A percentile compares a stretch with the other conserved stretches of the same genome.
Conservation (phyloP, 768 basidiomycete species). For the Boletus sp. region DNA sequence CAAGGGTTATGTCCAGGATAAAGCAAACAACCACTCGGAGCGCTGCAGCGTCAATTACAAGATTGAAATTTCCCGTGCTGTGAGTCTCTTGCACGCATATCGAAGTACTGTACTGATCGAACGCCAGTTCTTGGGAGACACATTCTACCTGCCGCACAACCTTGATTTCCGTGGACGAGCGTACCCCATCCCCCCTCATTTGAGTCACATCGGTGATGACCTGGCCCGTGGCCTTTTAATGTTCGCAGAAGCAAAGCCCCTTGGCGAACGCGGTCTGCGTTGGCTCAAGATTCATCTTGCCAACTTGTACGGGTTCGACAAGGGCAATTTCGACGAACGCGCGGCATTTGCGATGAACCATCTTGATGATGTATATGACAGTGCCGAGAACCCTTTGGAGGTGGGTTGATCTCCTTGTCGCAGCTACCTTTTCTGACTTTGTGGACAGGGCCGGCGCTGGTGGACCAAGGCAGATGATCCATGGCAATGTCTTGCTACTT, state of each 20-base stretch:
- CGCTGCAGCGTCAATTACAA: constrained; percentile 94
- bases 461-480: constrained; percentile 93
- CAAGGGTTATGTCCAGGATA: constrained; percentile 51
- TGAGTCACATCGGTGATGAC: constrained; percentile 95
- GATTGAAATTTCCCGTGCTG: constrained; percentile 91
- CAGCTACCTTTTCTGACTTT: constrained; percentile 1
- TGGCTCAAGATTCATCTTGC: constrained; percentile 97
- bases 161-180: constrained; percentile 97
- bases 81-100: constrained; percentile 37
- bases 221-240: constrained; percentile 80
- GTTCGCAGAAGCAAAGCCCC: constrained; percentile 75
- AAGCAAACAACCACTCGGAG: constrained; percentile 84
- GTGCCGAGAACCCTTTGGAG: constrained; percentile 73
- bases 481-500: constrained; percentile 95
- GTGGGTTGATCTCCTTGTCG: constrained; percentile 39
- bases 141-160: constrained; percentile 92
- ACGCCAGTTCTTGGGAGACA: constrained; percentile 76
- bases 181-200: constrained; percentile 93
- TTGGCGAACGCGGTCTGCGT: constrained; percentile 80
- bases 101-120: neutral
- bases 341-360: constrained; percentile 70
- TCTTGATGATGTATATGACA: constrained; percentile 76
- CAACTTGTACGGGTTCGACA: constrained; percentile 92
- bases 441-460: constrained; percentile 67
- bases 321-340: constrained; percentile 92